phyloP scores from a whole-genome alignment of 169 alveolate genomes.

The Eimeria zaria region DNA sequence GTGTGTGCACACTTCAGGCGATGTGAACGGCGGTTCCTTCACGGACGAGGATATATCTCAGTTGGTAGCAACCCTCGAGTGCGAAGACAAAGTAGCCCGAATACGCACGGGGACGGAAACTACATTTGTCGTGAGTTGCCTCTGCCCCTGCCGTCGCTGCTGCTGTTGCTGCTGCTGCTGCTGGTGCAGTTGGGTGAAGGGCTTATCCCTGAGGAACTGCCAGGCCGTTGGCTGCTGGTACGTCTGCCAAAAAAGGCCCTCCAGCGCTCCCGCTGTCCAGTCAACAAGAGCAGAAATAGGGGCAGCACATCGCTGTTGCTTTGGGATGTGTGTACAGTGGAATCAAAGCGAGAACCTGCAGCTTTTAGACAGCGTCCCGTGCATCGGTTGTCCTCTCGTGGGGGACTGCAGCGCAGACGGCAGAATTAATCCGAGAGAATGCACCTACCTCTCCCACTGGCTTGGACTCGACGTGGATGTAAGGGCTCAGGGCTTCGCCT shows the following conservation, averaged over 20 bases:
- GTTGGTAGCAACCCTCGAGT: constrained; percentile 78
- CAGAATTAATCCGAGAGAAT: constrained; percentile 70
- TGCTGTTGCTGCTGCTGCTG: constrained; percentile 23
- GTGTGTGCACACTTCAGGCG: constrained; percentile 45
- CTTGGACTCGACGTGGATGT: constrained; percentile 83
- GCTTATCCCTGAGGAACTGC: background rate
- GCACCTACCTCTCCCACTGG: constrained; percentile 83
- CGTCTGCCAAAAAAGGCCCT: background rate
- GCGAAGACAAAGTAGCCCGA: constrained; percentile 78
- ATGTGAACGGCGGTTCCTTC: constrained; percentile 67
- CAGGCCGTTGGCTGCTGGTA: background rate
- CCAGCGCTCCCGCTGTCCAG: background rate
- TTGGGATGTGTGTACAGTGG: constrained; percentile 58
- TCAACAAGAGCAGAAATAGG: background rate
- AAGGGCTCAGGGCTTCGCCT: background rate
- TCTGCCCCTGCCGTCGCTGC: background rate
- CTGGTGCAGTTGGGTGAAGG: background rate
- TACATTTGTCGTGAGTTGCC: constrained; percentile 38
- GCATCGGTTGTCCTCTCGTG: constrained; percentile 72
- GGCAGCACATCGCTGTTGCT: background rate
- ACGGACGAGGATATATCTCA: constrained; percentile 81
- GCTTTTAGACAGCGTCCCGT: constrained; percentile 66
- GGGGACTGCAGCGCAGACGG: constrained; percentile 74
- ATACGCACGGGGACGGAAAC: constrained; percentile 51
- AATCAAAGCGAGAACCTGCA: constrained; percentile 70